Conservation (phyloP, 2,329 filamentous ascomycete genomes). For the Xylariaceae sp. region DNA sequence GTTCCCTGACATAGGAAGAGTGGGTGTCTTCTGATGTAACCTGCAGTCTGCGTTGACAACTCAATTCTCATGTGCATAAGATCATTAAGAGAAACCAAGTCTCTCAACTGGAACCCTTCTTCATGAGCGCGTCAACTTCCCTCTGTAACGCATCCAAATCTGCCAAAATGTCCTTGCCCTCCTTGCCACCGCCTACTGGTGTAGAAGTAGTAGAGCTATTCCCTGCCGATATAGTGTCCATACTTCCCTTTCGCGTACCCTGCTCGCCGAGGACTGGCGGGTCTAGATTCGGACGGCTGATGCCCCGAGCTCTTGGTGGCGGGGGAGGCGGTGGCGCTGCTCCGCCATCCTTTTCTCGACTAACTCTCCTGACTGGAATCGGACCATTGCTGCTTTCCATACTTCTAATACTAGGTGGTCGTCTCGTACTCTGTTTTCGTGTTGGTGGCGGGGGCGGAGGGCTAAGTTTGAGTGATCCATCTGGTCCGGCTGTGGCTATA, state of each 20-base stretch:
- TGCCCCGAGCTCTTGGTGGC: conserved; percentile 55
- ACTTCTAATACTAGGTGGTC: conserved; percentile 52
- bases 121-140: conserved; percentile 74
- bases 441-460: conserved; percentile 56
- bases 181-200: conserved; percentile 37
- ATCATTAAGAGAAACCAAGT: too few relatives aligned
- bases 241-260: conserved; percentile 41
- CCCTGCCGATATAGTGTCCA: conserved; percentile 34
- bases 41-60: neutral
- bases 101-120: conserved; percentile 36
- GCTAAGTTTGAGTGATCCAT: conserved; percentile 40
- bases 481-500: conserved; percentile 30
- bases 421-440: conserved; percentile 51
- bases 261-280: conserved; percentile 30
- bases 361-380: conserved; percentile 42
- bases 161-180: conserved; percentile 68
- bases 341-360: conserved; percentile 39
- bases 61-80: neutral
- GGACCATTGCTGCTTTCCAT: conserved; percentile 45
- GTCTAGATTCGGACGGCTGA: conserved; percentile 54
- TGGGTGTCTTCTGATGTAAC: too few relatives aligned
- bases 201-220: conserved; percentile 30
- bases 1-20: too few relatives aligned
- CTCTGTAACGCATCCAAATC: conserved; percentile 75
- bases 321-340: conserved; percentile 56